Conservation (phyloP, 2,329 filamentous ascomycete species). For the Epichloe bromicola region DNA sequence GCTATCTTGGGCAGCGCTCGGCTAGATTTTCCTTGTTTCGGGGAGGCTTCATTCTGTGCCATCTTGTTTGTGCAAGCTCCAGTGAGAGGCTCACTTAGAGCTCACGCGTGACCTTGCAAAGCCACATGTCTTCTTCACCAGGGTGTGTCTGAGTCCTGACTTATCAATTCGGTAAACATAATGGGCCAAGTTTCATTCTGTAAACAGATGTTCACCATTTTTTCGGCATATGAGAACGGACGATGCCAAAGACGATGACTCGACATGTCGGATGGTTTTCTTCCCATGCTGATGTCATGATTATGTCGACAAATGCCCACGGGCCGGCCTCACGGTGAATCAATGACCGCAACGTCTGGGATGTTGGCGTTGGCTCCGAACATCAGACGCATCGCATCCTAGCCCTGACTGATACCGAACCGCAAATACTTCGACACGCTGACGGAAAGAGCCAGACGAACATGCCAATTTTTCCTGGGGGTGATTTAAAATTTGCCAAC, state of each 20-base stretch:
- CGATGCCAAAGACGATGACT: too few species aligned
- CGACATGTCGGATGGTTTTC: neutral
- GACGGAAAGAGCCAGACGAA: neutral
- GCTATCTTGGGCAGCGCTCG: neutral
- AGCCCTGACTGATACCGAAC: neutral
- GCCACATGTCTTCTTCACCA: neutral
- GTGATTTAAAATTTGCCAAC: too few species aligned
- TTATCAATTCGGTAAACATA: neutral
- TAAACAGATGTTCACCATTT: neutral
- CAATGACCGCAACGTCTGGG: neutral
- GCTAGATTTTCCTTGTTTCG: neutral
- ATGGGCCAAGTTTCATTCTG: neutral
- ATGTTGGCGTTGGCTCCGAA: neutral
- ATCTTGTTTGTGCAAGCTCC: neutral
- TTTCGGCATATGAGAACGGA: neutral
- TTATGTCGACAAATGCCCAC: neutral
- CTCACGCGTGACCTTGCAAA: constrained; percentile 3
- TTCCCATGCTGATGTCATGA: neutral
- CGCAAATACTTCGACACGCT: neutral
- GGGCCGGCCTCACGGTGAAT: neutral
- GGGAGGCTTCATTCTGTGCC: neutral
- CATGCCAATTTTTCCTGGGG: neutral
- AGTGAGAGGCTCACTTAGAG: neutral
- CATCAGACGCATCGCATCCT: neutral
- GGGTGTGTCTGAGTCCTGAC: neutral